Conservation (phyloP, 495 filamentous ascomycete species). For the Rostrohypoxylon terebratum region DNA sequence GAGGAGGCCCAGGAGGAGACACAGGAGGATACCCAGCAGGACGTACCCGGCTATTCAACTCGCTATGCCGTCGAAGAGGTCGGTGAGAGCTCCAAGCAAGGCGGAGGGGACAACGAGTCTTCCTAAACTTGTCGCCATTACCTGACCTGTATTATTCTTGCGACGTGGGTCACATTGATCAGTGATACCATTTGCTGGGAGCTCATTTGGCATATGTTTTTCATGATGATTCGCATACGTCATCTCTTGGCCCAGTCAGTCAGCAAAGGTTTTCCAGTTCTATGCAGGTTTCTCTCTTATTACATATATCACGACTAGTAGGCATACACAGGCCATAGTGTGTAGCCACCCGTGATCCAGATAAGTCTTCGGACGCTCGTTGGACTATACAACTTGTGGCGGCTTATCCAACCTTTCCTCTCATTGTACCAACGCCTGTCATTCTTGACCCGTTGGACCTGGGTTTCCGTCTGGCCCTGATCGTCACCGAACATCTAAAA, state of each 20-base stretch:
- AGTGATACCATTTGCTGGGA: neutral
- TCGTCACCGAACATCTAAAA: too few species aligned
- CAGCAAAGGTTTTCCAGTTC: neutral
- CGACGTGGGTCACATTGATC: neutral
- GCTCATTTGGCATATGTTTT: neutral
- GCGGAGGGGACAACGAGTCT: neutral
- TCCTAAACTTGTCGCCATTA: neutral
- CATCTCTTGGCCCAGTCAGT: neutral
- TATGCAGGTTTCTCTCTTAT: neutral
- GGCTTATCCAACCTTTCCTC: neutral
- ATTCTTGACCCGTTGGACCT: neutral
- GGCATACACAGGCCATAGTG: neutral
- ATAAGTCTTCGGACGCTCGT: neutral
- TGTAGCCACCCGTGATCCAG: neutral
- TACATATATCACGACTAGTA: neutral
- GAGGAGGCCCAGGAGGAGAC: neutral
- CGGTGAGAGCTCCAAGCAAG: neutral
- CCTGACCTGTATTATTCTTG: neutral
- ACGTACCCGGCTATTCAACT: neutral
- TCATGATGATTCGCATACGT: neutral
- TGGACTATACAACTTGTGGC: slow-evolving; percentile 1
- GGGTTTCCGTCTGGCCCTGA: neutral
- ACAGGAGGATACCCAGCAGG: neutral
- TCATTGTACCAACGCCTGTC: neutral
- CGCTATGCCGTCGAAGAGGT: neutral